Evolutionary conservation across 257 asterid species (phyloP).

Genomic region (Gentiana dahurica): DNA sequence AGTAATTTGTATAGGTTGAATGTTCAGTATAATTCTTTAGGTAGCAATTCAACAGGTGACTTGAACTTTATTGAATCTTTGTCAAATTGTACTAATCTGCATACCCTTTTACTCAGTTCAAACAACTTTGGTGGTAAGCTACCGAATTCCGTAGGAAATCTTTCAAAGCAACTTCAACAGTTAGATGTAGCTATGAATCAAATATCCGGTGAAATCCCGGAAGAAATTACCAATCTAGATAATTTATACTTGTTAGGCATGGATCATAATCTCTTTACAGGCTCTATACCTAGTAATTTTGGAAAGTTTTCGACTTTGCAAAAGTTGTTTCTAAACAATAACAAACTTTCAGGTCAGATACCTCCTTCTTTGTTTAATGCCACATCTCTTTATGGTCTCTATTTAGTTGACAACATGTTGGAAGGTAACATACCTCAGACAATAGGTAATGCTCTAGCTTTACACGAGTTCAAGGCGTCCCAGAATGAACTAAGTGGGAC

Average conservation of each 20-base stretch:
- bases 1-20: constrained; percentile 2
- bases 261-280: constrained; percentile 16
- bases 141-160: constrained; percentile 24
- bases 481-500: constrained; percentile 8
- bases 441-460: constrained; percentile 6
- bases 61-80: constrained; percentile 22
- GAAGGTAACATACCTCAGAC: constrained; percentile 12
- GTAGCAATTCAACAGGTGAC: constrained; percentile 19
- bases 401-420: constrained; percentile 8
- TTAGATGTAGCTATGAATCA: constrained; percentile 16
- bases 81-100: constrained; percentile 21
- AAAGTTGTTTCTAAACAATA: constrained; percentile 13
- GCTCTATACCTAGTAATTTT: constrained; percentile 20
- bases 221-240: constrained; percentile 19
- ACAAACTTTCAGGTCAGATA: constrained; percentile 11
- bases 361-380: constrained; percentile 12
- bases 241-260: constrained; percentile 12
- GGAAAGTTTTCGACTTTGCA: constrained; percentile 20
- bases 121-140: constrained; percentile 26
- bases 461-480: constrained; percentile 6
- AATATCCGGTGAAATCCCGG: constrained; percentile 29
- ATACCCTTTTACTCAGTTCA: constrained; percentile 2
- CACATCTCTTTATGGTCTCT: constrained; percentile 6
- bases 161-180: constrained; percentile 15
- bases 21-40: constrained; percentile 7